Evolutionary conservation across 1,284 basidiomycete species (phyloP), one percentile per base, ranked within the genome.

Genomic region (Boletus smithii): DNA sequence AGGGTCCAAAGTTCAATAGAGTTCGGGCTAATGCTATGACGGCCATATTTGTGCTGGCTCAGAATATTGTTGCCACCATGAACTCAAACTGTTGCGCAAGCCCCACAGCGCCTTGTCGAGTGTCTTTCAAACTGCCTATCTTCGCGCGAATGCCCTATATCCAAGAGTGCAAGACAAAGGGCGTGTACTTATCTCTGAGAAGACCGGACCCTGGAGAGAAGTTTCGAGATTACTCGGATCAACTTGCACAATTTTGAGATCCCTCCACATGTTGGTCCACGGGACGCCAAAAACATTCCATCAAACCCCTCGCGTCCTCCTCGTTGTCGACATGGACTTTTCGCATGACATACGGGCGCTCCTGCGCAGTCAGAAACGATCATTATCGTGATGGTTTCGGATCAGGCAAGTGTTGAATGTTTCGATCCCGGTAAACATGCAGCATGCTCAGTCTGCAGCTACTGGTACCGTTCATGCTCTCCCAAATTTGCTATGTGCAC

Each of bases 321-420:
- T 51, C 60, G 31, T 56, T 55, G 47, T 31, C 20, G 23, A 26
- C 16, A 13, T 27, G 22, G 18, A 20, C 30, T 27, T 24, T 33
- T 27, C 31, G 23, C 22, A 46, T 62, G 47, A 45, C 33, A 23
- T 32, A 20, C 16, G 1, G 45, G 48, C 38, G 47, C 44, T 59
- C 35, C 27, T 20, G 24, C 8, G 14, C 20, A 4, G 5, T 41
- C 41, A 18, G 8, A 38, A 30, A 40, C 2, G 8, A 16, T 18
- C 5, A n/a, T 31, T 52, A 35, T 52, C 30, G 2, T 16, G 18
- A 24, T 16, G 20, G 8, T 18, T 10, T 30, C 8, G 23, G 27
- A 32, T 42, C 32, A 32, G 35, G 14, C 34, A 10, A 13, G 17
- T 18, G 26, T 18, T 29, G 16, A 22, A 31, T 8, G 27, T 54